Evolutionary conservation across 352 stramenopile genomes (phyloP).

Genomic region (Thalassiosira pacifica): DNA sequence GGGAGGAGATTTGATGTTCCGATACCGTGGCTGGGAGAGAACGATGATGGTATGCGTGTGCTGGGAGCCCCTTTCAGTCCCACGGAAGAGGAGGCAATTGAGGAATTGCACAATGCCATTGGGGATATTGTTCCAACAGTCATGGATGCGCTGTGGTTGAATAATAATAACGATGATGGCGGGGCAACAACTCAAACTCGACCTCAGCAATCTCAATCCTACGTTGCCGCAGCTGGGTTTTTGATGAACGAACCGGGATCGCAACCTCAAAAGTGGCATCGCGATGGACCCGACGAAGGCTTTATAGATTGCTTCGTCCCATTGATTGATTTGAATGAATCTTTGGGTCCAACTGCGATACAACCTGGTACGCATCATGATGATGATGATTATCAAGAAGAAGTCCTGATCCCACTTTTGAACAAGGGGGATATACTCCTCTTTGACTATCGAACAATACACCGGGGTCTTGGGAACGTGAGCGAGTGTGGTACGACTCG

Average conservation of each 20-base stretch:
- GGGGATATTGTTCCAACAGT: slow-evolving; percentile 27
- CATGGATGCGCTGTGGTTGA: slow-evolving; percentile 25
- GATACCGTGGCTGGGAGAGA: slow-evolving; percentile 3
- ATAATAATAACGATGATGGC: not conserved
- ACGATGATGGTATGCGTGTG: not conserved
- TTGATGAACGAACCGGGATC: slow-evolving; percentile 51
- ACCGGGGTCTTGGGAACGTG: slow-evolving; percentile 51
- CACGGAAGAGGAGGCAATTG: slow-evolving; percentile 12
- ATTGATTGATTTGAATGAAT: slow-evolving; percentile 48
- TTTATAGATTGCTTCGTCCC: slow-evolving; percentile 61
- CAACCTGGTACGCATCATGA: slow-evolving; percentile 19
- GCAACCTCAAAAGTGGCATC: slow-evolving; percentile 47
- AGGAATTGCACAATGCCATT: slow-evolving; percentile 26
- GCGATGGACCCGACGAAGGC: slow-evolving; percentile 48
- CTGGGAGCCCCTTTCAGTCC: no score
- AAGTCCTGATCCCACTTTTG: slow-evolving; percentile 41
- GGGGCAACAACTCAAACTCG: no score
- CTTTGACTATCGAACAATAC: slow-evolving; percentile 61
- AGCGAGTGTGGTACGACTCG: slow-evolving; percentile 32
- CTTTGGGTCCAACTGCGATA: slow-evolving; percentile 49
- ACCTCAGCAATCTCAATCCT: no score
- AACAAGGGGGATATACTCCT: slow-evolving; percentile 53
- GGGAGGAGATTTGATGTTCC: slow-evolving; percentile 34
- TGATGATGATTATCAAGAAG: slow-evolving; percentile 6
- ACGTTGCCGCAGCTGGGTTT: slow-evolving; percentile 44